These are phyloP conservation scores for Sclerotinia sclerotiorum DNA, from an alignment of 2,329 filamentous ascomycete species.

Conservation along the genomic window DNA sequence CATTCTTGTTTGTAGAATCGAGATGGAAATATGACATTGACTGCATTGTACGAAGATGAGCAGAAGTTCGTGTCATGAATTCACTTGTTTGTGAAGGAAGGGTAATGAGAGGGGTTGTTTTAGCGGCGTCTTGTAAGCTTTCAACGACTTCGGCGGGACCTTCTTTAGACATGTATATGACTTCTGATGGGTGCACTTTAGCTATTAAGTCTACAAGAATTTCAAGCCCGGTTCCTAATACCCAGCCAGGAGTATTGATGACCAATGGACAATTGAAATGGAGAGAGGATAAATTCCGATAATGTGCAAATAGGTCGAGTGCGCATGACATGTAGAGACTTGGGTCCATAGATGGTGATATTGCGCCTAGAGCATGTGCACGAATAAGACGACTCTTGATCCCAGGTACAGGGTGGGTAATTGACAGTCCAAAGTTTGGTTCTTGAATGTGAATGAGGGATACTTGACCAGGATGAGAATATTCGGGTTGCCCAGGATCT, in stretches of 20 bases:
- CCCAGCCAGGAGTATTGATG: slow-evolving; percentile 74
- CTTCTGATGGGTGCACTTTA: slow-evolving; percentile 55
- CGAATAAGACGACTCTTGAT: slow-evolving; percentile 49
- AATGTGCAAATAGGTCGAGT: slow-evolving; percentile 60
- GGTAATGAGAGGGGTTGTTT: slow-evolving; percentile 46
- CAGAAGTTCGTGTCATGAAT: slow-evolving; percentile 57
- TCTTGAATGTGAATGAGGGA: slow-evolving; percentile 62
- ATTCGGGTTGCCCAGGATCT: slow-evolving; percentile 77
- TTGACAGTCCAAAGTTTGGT: slow-evolving; percentile 66
- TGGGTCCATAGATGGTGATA: slow-evolving; percentile 64
- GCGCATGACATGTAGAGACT: slow-evolving; percentile 66
- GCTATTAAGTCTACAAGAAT: slow-evolving; percentile 59
- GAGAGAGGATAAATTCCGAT: slow-evolving; percentile 46
- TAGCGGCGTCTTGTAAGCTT: slow-evolving; percentile 47
- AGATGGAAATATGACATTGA: slow-evolving; percentile 77
- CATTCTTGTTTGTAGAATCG: slow-evolving; percentile 31
- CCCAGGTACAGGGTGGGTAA: slow-evolving; percentile 55
- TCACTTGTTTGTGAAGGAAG: slow-evolving; percentile 62
- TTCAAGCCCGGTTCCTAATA: slow-evolving; percentile 68
- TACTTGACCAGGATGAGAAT: slow-evolving; percentile 66
- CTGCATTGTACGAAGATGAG: slow-evolving; percentile 71
- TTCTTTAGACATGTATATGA: slow-evolving; percentile 68
- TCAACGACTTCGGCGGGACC: slow-evolving; percentile 59
- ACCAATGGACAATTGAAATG: slow-evolving; percentile 56
- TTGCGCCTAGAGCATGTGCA: slow-evolving; percentile 65